Percentiles rank a stretch among this genome's conserved stretches.
Evolutionary conservation across 2,329 filamentous ascomycete genomes (phyloP).

Genomic region (Hypomyces perniciosus): DNA sequence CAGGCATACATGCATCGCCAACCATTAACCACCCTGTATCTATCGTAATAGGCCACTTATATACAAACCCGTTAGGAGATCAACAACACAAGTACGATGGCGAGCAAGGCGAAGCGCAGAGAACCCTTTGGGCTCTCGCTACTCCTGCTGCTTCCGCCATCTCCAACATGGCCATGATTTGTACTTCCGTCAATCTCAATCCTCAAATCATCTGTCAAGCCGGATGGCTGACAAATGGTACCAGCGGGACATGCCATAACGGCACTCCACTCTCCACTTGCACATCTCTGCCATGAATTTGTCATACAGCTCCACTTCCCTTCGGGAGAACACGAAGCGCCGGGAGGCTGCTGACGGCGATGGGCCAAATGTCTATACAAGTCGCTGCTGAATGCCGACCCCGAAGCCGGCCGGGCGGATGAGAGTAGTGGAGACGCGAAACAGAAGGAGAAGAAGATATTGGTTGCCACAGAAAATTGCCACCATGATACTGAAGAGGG

Average conservation of each 20-base stretch:
- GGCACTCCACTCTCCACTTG: constrained; percentile 40
- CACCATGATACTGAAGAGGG: not conserved
- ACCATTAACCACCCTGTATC: no score
- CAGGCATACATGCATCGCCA: no score
- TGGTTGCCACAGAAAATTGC: not conserved
- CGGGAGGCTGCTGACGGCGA: constrained; percentile 14
- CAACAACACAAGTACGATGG: not conserved
- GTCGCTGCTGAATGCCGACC: not conserved
- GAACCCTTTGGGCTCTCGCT: not conserved
- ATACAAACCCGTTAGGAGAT: not conserved
- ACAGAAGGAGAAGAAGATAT: not conserved
- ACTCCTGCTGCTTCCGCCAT: not conserved
- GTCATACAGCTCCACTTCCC: constrained; percentile 52
- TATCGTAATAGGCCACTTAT: not conserved
- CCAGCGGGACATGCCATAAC: constrained; percentile 39
- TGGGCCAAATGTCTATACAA: not conserved
- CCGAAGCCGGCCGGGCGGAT: not conserved
- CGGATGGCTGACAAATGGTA: constrained; percentile 40
- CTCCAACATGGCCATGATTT: not conserved
- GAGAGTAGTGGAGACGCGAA: constrained; percentile 3
- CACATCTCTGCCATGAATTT: constrained; percentile 44
- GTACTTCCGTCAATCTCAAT: constrained; percentile 25
- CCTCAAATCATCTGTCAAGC: constrained; percentile 35
- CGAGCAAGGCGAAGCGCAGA: not conserved
- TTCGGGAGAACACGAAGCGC: constrained; percentile 38